Evolutionary conservation across 805 yeast species (phyloP), one percentile per base, ranked within the genome.

Genomic region (Myxozyma vanderwaltii): DNA sequence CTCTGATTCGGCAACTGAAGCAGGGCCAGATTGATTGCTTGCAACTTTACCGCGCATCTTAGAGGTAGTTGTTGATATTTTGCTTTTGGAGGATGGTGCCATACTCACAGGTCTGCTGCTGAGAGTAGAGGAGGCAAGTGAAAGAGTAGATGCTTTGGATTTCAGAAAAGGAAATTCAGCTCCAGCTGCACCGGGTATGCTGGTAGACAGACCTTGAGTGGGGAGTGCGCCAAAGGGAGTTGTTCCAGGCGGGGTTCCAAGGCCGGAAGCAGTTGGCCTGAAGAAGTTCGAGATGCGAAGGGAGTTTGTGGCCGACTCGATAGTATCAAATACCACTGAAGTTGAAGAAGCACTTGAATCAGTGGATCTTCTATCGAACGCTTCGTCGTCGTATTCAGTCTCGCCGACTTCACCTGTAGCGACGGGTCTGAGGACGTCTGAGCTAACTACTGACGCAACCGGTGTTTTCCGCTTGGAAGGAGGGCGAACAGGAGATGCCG

Each of bases 231-330:
- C 40, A 27, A 39, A 40, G 35, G 36, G 21, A n/a, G 46, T 15
- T 31, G 49, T 29, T 5, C 24, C 26, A 23, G 41, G 41, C 19
- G 58, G 49, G 21, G 41, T 48, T 40, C 39, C 49, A 21, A 33
- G 33, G 21, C 46, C 46, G 7, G 54, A 17, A 27, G 39, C 45
- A 26, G 59, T 29, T 6, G 51, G 48, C 4, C 54, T 19, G 33
- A 51, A 51, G 56, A 49, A 48, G 31, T 35, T 27, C n/a, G 47
- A 39, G n/a, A 15, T 35, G 23, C 56, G 54, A 19, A 60, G 26
- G 36, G 63, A 60, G 41, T 60, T 60, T n/a, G 64, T 40, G 8
- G 62, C 62, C 23, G 64, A 61, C 13, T 61, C 58, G 29, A 61
- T 51, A 17, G 48, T 51, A 27, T 61, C 64, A 35, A 61, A 61